A percentile compares a stretch with the other conserved stretches of the same genome.
phyloP scores from a whole-genome alignment of 371 early-diverging fungal species.

The Saksenaea vasiformis region DNA sequence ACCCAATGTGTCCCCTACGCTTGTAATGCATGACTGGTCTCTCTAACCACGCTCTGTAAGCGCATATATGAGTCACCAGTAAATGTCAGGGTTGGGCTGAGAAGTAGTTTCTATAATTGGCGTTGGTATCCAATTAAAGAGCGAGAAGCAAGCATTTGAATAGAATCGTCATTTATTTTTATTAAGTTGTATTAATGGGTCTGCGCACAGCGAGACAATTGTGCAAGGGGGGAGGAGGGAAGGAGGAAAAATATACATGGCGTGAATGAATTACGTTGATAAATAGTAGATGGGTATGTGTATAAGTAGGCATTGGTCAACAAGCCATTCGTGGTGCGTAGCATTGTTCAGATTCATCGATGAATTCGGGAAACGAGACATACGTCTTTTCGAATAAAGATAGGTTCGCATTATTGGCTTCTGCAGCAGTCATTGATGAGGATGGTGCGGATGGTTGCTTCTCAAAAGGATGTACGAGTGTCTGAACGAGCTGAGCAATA shows the following conservation, averaged over 20 bases:
- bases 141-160: no score
- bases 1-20: no score
- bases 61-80: no score
- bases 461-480: constrained; percentile 2
- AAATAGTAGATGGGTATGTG: background rate
- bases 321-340: constrained; percentile 8
- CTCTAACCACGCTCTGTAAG: no score
- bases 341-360: constrained; percentile 1
- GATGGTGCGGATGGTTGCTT: constrained; percentile 1
- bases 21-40: no score
- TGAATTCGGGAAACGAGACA: constrained; percentile 26
- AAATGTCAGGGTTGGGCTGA: no score
- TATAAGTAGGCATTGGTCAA: constrained; percentile 1
- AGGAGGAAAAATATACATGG: background rate
- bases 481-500: constrained; percentile 4
- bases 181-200: no score
- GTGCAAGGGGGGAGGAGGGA: background rate
- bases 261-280: background rate
- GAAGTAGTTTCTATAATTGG: no score
- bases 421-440: background rate
- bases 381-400: constrained; percentile 28
- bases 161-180: no score
- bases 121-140: no score
- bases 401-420: constrained; percentile 7
- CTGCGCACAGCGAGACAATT: no score